A percentile compares a stretch with the other conserved stretches of the same genome.
Evolutionary conservation across 2,329 filamentous ascomycete genomes (phyloP).

Genomic region (Fusarium keratoplasticum): DNA sequence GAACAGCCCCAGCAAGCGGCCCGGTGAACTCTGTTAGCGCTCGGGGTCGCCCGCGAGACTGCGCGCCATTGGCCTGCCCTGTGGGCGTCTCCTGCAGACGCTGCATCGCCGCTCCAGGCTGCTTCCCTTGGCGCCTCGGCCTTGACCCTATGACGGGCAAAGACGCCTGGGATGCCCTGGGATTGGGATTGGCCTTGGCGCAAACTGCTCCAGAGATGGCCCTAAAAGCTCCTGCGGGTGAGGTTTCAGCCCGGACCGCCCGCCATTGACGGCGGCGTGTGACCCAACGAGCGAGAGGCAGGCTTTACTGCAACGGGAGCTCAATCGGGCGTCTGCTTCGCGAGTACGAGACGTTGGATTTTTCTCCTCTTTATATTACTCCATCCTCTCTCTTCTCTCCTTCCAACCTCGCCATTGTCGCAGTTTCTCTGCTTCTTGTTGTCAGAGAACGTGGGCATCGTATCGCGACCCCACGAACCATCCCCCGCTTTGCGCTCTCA

Average conservation of each 20-base stretch:
- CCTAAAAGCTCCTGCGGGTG: slow-evolving; percentile 36
- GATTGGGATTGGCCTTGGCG: neutral
- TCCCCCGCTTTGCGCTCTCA: slow-evolving; percentile 22
- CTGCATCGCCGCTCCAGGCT: slow-evolving; percentile 2
- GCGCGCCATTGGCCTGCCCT: slow-evolving; percentile 39
- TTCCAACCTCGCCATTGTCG: neutral
- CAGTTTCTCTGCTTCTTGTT: neutral
- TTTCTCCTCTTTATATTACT: slow-evolving; percentile 11
- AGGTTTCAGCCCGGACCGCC: slow-evolving; percentile 40
- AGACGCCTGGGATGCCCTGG: slow-evolving; percentile 1
- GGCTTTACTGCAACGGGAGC: slow-evolving; percentile 1
- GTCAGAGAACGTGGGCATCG: neutral
- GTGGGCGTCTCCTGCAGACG: slow-evolving; percentile 21
- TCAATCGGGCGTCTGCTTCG: slow-evolving; percentile 19
- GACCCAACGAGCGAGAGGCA: neutral
- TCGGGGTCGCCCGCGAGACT: slow-evolving; percentile 38
- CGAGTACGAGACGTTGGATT: slow-evolving; percentile 3
- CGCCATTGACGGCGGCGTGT: slow-evolving; percentile 24
- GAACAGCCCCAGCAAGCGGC: slow-evolving; percentile 37
- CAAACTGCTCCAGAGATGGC: slow-evolving; percentile 16
- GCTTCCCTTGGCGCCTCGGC: slow-evolving; percentile 5
- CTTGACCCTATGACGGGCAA: slow-evolving; percentile 25
- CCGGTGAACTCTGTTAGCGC: slow-evolving; percentile 36
- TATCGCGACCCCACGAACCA: slow-evolving; percentile 7
- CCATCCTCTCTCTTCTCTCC: neutral